These are phyloP conservation scores for Scleromitrula shiraiana DNA, from an alignment of 2,329 filamentous ascomycete genomes.

Conservation along the genomic window DNA sequence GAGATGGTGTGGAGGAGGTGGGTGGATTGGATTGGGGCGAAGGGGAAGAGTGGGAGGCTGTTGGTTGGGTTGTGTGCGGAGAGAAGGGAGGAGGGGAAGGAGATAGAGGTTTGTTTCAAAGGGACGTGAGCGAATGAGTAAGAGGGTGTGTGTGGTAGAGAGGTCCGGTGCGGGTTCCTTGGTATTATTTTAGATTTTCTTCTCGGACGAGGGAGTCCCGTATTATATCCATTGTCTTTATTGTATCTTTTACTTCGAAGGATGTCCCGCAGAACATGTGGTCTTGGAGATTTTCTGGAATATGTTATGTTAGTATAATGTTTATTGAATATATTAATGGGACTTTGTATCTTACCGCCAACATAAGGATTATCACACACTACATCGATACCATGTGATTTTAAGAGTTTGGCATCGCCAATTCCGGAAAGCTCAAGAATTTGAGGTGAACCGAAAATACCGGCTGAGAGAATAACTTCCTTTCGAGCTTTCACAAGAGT, in stretches of 20 bases:
- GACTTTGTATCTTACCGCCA: no score
- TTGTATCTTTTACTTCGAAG: not conserved
- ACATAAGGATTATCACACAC: slow-evolving; percentile 18
- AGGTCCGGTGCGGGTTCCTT: not conserved
- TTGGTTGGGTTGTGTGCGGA: not conserved
- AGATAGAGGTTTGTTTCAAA: not conserved
- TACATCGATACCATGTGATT: slow-evolving; percentile 14
- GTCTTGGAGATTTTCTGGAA: slow-evolving; percentile 20
- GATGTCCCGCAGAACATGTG: not conserved
- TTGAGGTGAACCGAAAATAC: slow-evolving; percentile 25
- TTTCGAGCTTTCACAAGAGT: slow-evolving; percentile 26
- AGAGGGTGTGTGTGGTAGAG: not conserved
- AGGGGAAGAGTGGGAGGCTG: not conserved
- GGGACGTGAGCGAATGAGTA: not conserved
- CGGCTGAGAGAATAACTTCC: slow-evolving; percentile 27
- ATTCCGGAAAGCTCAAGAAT: slow-evolving; percentile 30
- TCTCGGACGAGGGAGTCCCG: not conserved
- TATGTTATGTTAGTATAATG: no score
- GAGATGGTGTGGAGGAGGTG: not conserved
- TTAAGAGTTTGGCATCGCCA: slow-evolving; percentile 16
- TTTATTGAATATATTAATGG: no score
- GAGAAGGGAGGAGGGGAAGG: not conserved
- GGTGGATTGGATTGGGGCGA: not conserved
- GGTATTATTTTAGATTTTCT: not conserved
- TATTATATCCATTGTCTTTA: not conserved